These are phyloP conservation scores for Chlorella ohadii DNA, from an alignment of 139 green algal species.

Conservation along the genomic window DNA sequence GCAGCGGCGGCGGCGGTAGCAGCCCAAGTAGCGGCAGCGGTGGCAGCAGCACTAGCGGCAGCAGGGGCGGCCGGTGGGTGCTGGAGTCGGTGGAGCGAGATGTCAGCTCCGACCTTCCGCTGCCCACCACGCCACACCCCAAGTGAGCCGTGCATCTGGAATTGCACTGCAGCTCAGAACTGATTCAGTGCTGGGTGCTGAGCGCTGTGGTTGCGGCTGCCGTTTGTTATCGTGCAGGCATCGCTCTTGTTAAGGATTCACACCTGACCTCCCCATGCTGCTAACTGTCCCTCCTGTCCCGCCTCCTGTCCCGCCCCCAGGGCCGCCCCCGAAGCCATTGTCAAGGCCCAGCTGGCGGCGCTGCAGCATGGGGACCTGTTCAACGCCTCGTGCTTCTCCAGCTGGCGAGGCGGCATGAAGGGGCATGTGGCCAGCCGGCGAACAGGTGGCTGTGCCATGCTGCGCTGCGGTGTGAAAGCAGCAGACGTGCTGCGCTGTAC, in stretches of 20 bases:
- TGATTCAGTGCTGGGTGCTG: too few species aligned
- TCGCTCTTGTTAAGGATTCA: too few species aligned
- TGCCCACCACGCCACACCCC: slow-evolving; percentile 42
- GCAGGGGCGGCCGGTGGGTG: slow-evolving; percentile 6
- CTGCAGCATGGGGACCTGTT: slow-evolving; percentile 36
- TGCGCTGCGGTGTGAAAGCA: too few species aligned
- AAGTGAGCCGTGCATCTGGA: slow-evolving; percentile 12
- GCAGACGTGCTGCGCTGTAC: too few species aligned
- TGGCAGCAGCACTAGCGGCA: neutral
- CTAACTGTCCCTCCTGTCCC: neutral
- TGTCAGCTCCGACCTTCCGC: neutral
- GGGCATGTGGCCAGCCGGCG: neutral
- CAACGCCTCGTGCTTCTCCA: slow-evolving; percentile 20
- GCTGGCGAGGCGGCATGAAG: neutral
- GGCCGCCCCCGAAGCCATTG: slow-evolving; percentile 28
- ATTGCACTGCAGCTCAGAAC: too few species aligned
- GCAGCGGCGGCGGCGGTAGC: neutral
- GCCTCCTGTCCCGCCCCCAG: neutral
- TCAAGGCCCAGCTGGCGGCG: slow-evolving; percentile 34
- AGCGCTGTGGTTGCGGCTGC: neutral
- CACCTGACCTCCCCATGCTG: too few species aligned
- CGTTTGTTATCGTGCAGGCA: too few species aligned
- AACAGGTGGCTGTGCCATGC: neutral
- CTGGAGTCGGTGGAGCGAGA: slow-evolving; percentile 15
- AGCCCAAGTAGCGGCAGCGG: neutral